Conservation (phyloP, 768 basidiomycete genomes). For the Coprinopsis cinerea region DNA sequence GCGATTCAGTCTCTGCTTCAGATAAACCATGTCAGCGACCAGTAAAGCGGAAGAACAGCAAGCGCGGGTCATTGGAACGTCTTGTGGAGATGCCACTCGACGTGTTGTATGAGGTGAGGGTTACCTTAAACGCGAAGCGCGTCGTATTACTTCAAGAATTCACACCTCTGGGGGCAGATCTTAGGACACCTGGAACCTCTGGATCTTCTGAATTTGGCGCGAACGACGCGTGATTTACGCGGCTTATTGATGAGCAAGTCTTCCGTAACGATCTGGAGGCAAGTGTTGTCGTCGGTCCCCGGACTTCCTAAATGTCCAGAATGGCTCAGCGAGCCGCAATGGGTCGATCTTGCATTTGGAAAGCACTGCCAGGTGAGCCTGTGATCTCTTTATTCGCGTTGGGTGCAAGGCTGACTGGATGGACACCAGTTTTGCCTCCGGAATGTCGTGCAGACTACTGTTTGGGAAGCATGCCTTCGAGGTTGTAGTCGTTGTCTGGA, state of each 20-base stretch:
- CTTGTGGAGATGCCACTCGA: slow-evolving; percentile 13
- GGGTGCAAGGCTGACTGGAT: neutral
- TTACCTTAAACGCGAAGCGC: too few relatives aligned
- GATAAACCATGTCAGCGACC: too few relatives aligned
- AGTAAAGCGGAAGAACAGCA: too few relatives aligned
- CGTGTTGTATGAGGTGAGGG: slow-evolving; percentile 10
- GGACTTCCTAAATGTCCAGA: slow-evolving; percentile 10
- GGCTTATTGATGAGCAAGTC: slow-evolving; percentile 16
- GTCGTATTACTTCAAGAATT: neutral
- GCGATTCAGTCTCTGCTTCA: too few relatives aligned
- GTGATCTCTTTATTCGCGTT: neutral
- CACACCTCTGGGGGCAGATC: slow-evolving; percentile 22
- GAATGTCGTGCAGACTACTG: neutral
- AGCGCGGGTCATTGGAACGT: slow-evolving; percentile 8
- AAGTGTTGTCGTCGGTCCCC: slow-evolving; percentile 12
- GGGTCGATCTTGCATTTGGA: slow-evolving; percentile 13
- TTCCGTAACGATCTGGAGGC: slow-evolving; percentile 8
- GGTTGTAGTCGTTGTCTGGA: too few relatives aligned
- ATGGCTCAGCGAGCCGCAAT: slow-evolving; percentile 13
- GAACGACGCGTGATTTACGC: slow-evolving; percentile 28
- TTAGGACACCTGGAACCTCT: slow-evolving; percentile 26
- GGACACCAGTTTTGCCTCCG: neutral
- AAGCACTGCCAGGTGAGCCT: slow-evolving; percentile 13
- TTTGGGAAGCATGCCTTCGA: neutral
- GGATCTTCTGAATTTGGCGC: slow-evolving; percentile 33